Percentiles rank a stretch among this genome's conserved stretches.
phyloP scores from a whole-genome alignment of 305 asterid species.

The Petunia hybrid region DNA sequence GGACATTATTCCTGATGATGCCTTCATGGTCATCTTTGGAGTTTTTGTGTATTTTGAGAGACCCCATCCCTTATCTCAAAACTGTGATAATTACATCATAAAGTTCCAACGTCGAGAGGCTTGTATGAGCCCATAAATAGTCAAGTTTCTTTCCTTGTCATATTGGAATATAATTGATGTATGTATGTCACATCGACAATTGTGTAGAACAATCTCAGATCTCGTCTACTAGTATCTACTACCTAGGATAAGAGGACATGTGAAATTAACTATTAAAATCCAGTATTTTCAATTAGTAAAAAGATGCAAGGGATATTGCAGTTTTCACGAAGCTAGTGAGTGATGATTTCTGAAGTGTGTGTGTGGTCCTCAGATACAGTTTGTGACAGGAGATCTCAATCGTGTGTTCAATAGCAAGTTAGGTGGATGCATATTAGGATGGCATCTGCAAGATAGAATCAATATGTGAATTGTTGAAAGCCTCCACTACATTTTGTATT shows the following conservation, averaged over 20 bases:
- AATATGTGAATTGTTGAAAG: background rate
- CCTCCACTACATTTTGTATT: slow-evolving; percentile 17
- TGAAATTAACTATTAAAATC: background rate
- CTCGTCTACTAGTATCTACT: background rate
- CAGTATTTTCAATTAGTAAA: background rate
- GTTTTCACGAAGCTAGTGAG: background rate
- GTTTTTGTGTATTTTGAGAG: background rate
- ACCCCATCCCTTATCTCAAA: background rate
- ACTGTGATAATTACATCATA: slow-evolving; percentile 16
- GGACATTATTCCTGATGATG: background rate
- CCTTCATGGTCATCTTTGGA: background rate
- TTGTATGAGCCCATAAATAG: background rate
- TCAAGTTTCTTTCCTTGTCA: slow-evolving; percentile 2
- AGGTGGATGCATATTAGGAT: slow-evolving; percentile 11
- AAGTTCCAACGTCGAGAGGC: background rate
- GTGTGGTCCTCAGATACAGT: background rate
- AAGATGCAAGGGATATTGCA: background rate
- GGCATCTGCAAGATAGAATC: slow-evolving; percentile 15
- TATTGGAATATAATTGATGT: background rate
- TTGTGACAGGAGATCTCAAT: background rate
- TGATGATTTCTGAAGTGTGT: background rate
- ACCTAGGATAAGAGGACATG: slow-evolving; percentile 1
- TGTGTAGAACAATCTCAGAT: background rate
- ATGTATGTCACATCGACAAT: slow-evolving; percentile 19
- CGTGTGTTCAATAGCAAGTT: background rate